A percentile compares a stretch with the other conserved stretches of the same genome.
Conservation (phyloP, 176 grass and related monocot species). For the Cocos nucifera region DNA sequence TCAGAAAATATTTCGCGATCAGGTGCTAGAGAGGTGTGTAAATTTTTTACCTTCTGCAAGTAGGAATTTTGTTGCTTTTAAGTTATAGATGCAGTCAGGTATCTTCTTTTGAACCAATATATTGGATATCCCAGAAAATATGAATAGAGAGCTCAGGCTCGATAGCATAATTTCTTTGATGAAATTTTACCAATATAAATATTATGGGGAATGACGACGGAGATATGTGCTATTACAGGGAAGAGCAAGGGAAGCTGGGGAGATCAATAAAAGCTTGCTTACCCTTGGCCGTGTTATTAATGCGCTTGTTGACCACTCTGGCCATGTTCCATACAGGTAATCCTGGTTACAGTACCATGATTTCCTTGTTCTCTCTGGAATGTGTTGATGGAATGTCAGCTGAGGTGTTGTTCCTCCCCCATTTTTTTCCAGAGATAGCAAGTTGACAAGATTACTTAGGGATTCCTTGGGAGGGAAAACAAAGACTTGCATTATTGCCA, state of each 20-base stretch:
- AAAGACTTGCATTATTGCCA: conserved; percentile 99
- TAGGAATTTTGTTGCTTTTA: no score
- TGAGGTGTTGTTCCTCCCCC: conserved; percentile 19
- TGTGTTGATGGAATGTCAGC: background rate
- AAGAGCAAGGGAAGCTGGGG: conserved; percentile 98
- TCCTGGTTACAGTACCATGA: background rate
- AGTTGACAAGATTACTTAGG: conserved; percentile 93
- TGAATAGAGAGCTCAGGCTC: no score
- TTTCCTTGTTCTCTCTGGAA: conserved; percentile 6
- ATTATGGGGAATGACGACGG: background rate
- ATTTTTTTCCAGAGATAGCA: conserved; percentile 82
- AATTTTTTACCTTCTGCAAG: background rate
- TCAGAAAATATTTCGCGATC: conserved; percentile 99
- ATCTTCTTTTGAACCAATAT: no score
- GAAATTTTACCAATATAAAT: background rate
- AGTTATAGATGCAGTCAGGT: no score
- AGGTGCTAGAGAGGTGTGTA: conserved; percentile 98
- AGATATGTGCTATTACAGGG: conserved; percentile 47
- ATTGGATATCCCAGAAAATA: no score
- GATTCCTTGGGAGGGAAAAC: conserved; percentile 99
- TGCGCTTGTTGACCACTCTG: conserved; percentile 96
- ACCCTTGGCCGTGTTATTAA: conserved; percentile 98
- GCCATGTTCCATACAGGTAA: conserved; percentile 94
- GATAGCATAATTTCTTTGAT: background rate
- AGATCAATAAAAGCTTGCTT: conserved; percentile 98